Conservation (phyloP, 208 protist genomes). For the Naegleria fowleri region DNA sequence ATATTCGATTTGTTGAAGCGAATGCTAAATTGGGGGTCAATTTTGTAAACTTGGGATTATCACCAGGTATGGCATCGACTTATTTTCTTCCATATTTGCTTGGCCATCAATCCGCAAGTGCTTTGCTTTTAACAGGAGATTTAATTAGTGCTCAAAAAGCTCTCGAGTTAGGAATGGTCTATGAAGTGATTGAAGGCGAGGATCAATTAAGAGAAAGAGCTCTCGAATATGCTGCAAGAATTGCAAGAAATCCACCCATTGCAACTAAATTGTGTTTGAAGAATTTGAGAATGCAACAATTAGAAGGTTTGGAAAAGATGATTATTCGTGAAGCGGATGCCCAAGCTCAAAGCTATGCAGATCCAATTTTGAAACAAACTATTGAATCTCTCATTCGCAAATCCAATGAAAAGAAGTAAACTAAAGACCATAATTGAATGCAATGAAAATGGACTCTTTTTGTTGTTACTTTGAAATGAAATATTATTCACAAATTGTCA, state of each 20-base stretch:
- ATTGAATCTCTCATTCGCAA: not conserved
- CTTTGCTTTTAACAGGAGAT: slow-evolving; percentile 48
- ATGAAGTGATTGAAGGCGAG: slow-evolving; percentile 33
- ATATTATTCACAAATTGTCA: no score
- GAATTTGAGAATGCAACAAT: slow-evolving; percentile 21
- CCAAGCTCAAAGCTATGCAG: not conserved
- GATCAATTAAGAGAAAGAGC: not conserved
- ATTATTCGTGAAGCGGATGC: not conserved
- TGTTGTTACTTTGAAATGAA: no score
- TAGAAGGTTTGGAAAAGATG: not conserved
- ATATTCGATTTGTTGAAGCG: slow-evolving; percentile 46
- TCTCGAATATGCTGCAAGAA: not conserved
- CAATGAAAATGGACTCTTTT: no score
- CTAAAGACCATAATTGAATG: no score
- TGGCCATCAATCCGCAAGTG: slow-evolving; percentile 45
- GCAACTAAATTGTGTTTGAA: not conserved
- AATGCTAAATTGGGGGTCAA: slow-evolving; percentile 52
- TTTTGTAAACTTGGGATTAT: slow-evolving; percentile 53
- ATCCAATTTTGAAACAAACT: not conserved
- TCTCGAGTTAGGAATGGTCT: slow-evolving; percentile 43
- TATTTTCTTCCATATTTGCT: slow-evolving; percentile 51
- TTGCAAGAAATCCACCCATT: not conserved
- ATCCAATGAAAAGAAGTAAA: not conserved
- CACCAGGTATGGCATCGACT: slow-evolving; percentile 48
- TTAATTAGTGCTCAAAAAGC: slow-evolving; percentile 48